Evolutionary conservation across 768 basidiomycete species (phyloP), one percentile per base, ranked within the genome.

Genomic region (Calocybe indica): DNA sequence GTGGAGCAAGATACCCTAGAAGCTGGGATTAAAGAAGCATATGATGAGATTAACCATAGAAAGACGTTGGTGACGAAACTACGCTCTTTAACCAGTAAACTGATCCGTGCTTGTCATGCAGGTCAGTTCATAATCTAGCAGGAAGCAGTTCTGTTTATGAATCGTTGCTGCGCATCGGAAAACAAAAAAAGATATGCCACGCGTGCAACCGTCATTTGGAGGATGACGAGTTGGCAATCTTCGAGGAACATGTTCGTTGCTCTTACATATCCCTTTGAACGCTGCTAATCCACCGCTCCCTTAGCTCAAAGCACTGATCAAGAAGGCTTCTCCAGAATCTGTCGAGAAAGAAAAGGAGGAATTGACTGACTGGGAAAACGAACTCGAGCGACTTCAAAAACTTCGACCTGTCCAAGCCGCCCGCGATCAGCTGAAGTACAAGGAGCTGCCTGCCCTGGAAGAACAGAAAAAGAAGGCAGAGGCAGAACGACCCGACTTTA

Each of bases 141-240:
- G 64, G 62, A 8, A 59, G 48, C 34, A 51, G 63, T 34, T 45
- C 62, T 15, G 70, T 76, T 33, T 94, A 79, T 48, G 69, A 81
- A 48, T 60, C 62, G 1, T 55, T 89, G 30, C 70, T 91, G 36
- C 65, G 69, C 11, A 62, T 65, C 1, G 89, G 86, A 32, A 78
- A 78, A 58, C 67, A 72, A 43, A 78, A 83, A 52, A 82, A 85
- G 57, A 63, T 72, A 0, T 99, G 95, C 57, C 70, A 78, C 8
- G 82, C 82, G 6, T 98, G 95, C 60, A 80, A 82, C 55, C 79
- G 93, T 1, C 71, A 70, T 35, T 66, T 97, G 58, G 67, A 76
- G 14, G 74, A 76, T 43, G 58, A 62, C 8, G 73, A 77, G 50
- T 52, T 75, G 8, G 65, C 66, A 0, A 71, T 75, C 0, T 88